Percentiles rank a stretch among this genome's conserved stretches.
phyloP scores from a whole-genome alignment of 139 green algal genomes.

The Microglena sp. region DNA sequence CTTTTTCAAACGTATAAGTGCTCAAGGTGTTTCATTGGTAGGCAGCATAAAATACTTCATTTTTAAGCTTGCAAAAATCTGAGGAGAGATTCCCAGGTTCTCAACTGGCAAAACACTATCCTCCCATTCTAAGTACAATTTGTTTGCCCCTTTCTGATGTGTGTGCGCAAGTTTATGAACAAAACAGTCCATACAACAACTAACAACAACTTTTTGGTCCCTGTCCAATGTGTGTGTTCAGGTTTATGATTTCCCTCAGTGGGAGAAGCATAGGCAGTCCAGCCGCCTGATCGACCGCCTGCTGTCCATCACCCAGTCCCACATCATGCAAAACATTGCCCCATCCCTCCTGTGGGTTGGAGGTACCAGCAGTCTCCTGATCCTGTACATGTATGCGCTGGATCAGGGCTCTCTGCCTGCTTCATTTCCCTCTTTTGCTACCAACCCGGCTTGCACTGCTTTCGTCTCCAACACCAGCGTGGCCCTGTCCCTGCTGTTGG shows the following conservation, averaged over 20 bases:
- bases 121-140: too few relatives aligned
- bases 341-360: slow-evolving; percentile 17
- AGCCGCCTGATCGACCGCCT: slow-evolving; percentile 16
- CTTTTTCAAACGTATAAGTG: too few relatives aligned
- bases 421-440: slow-evolving; percentile 6
- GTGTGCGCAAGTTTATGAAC: too few relatives aligned
- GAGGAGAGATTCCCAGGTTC: too few relatives aligned
- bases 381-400: slow-evolving; percentile 15
- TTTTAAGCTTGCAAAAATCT: too few relatives aligned
- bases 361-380: slow-evolving; percentile 4
- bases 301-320: slow-evolving; percentile 18
- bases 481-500: slow-evolving; percentile 45
- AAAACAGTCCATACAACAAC: too few relatives aligned
- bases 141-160: too few relatives aligned
- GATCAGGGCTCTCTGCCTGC: slow-evolving; percentile 13
- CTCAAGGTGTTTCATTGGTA: too few relatives aligned
- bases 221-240: too few relatives aligned
- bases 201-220: too few relatives aligned
- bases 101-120: too few relatives aligned
- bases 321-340: slow-evolving; percentile 28
- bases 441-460: slow-evolving; percentile 17
- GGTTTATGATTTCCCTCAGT: slow-evolving; percentile 28
- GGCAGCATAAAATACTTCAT: too few relatives aligned
- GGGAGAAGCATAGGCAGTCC: slow-evolving; percentile 18
- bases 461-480: slow-evolving; percentile 23